phyloP scores from a whole-genome alignment of 805 yeast genomes.

The Clavispora phyllophila region DNA sequence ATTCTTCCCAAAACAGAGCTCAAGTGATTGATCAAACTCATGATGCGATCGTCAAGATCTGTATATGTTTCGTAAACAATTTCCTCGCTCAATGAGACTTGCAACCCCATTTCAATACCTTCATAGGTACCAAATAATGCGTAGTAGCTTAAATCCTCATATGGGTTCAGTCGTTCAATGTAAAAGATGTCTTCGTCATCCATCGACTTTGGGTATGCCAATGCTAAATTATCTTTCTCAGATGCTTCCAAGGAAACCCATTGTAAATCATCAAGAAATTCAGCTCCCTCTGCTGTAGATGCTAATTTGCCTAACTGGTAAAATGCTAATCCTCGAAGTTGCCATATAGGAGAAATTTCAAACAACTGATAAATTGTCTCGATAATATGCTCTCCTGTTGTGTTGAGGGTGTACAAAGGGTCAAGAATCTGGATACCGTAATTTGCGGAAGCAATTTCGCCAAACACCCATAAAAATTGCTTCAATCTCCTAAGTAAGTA shows the following conservation, averaged over 20 bases:
- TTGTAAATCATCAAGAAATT: conserved; percentile 72
- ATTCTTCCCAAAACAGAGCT: conserved; percentile 35
- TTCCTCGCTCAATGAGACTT: conserved; percentile 14
- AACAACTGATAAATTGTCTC: conserved; percentile 43
- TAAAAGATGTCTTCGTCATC: conserved; percentile 11
- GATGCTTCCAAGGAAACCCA: conserved; percentile 42
- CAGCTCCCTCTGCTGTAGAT: conserved; percentile 72
- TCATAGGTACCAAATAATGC: conserved; percentile 9
- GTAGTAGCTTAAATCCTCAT: conserved; percentile 11
- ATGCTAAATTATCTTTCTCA: not conserved
- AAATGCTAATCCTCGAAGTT: conserved; percentile 71
- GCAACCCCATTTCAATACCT: conserved; percentile 4
- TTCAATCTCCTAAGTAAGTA: conserved; percentile 41
- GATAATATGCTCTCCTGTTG: conserved; percentile 27
- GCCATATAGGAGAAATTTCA: conserved; percentile 38
- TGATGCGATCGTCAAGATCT: conserved; percentile 19
- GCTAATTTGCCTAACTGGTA: conserved; percentile 73
- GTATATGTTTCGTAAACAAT: conserved; percentile 10
- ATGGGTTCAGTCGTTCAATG: conserved; percentile 11
- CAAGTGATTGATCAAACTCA: conserved; percentile 44
- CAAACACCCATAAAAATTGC: conserved; percentile 82
- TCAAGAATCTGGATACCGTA: conserved; percentile 53
- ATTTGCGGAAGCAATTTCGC: conserved; percentile 70
- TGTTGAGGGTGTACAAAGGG: conserved; percentile 21
- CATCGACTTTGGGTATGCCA: conserved; percentile 14